These are phyloP conservation scores for Tolypocladium cylindrosporum DNA, from an alignment of 2,329 filamentous ascomycete genomes.

Conservation along the genomic window DNA sequence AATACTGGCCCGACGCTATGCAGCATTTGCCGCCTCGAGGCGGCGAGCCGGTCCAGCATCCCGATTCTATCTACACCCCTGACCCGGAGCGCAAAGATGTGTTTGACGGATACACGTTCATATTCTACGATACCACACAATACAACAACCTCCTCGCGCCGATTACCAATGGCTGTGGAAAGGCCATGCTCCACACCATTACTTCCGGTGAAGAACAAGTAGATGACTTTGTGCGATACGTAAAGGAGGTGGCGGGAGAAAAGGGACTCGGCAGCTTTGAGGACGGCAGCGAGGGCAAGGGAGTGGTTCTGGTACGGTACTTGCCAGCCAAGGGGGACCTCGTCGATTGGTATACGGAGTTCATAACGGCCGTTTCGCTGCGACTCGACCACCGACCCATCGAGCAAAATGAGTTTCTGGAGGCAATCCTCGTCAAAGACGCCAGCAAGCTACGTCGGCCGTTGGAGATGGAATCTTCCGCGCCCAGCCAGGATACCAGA, in stretches of 20 bases:
- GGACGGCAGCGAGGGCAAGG: slow-evolving; percentile 53
- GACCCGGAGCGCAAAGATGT: slow-evolving; percentile 55
- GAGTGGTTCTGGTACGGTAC: slow-evolving; percentile 71
- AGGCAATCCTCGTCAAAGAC: slow-evolving; percentile 77
- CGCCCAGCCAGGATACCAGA: slow-evolving; percentile 11
- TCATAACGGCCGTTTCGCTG: slow-evolving; percentile 60
- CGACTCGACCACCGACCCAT: slow-evolving; percentile 73
- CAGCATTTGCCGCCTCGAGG: slow-evolving; percentile 64
- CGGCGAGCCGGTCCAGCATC: slow-evolving; percentile 62
- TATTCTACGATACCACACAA: slow-evolving; percentile 72
- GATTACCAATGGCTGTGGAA: slow-evolving; percentile 73
- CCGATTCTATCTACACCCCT: slow-evolving; percentile 62
- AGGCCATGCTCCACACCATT: slow-evolving; percentile 60
- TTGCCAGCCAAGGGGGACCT: slow-evolving; percentile 45
- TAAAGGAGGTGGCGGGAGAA: slow-evolving; percentile 64
- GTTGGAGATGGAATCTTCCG: slow-evolving; percentile 39
- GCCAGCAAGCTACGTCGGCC: slow-evolving; percentile 60
- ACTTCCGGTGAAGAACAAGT: slow-evolving; percentile 53
- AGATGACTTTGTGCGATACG: slow-evolving; percentile 68
- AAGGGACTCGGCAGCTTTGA: slow-evolving; percentile 59
- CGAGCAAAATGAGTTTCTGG: slow-evolving; percentile 83
- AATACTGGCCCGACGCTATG: slow-evolving; percentile 65
- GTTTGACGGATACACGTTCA: slow-evolving; percentile 80
- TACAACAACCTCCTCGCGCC: slow-evolving; percentile 65
- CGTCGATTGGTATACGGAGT: slow-evolving; percentile 56